Conservation (phyloP, 148 eudicot genomes). For the Rhododendron vialii region DNA sequence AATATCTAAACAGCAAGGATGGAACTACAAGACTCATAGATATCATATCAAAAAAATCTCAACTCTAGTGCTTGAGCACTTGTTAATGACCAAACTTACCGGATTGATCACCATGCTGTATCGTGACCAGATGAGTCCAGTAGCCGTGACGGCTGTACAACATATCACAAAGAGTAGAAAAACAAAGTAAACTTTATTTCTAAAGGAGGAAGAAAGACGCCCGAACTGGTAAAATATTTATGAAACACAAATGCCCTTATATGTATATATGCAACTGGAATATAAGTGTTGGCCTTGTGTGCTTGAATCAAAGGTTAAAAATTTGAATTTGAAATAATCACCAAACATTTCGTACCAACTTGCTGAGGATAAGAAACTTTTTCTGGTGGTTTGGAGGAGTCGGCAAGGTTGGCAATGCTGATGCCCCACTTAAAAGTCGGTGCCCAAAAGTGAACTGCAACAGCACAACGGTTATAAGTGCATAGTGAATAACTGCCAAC, state of each 20-base stretch:
- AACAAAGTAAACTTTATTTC: background rate
- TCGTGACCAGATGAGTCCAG: constrained; percentile 89
- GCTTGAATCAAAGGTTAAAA: background rate
- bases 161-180: constrained; percentile 6
- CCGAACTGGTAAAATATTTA: background rate
- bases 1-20: background rate
- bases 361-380: constrained; percentile 92
- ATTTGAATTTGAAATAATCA: background rate
- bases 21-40: background rate
- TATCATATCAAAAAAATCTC: background rate
- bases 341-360: constrained; percentile 42
- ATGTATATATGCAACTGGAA: background rate
- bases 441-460: constrained; percentile 98
- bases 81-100: constrained; percentile 40
- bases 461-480: background rate
- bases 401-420: constrained; percentile 90
- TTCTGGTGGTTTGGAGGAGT: constrained; percentile 77
- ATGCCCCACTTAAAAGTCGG: constrained; percentile 99
- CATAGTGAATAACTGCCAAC: background rate
- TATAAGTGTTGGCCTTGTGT: background rate
- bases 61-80: background rate
- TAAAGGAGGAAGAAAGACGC: background rate
- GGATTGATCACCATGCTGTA: constrained; percentile 92
- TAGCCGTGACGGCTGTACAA: constrained; percentile 67
- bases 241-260: background rate